Evolutionary conservation across 2,329 filamentous ascomycete species (phyloP), one percentile per base, ranked within the genome.

Genomic region (Cordyceps pruinosa): DNA sequence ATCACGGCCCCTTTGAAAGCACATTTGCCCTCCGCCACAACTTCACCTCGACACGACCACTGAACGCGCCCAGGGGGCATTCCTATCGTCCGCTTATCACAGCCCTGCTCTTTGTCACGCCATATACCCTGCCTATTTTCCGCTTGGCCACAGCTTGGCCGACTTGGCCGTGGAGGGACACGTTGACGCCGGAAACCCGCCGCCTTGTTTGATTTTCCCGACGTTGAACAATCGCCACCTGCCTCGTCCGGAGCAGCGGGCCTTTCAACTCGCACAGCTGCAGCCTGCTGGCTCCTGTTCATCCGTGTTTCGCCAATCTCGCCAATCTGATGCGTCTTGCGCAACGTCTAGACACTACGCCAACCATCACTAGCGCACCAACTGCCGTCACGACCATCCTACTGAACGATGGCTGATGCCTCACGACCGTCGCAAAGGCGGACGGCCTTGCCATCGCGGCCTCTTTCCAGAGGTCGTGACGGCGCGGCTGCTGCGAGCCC

Each of bases 401-500:
- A 26, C 7, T 37, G 3, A n/a, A 48, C 17, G 21, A 72, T 73
- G 71, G 69, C 65, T 62, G 65, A 72, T 59, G 57, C 64, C 35
- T 63, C 63, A 17, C 65, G 64, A 41, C 44, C 64, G 56, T 66
- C 66, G 62, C 65, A 68, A 48, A 66, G 60, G 50, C 66, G 72
- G 59, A 74, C 71, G 39, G 71, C 71, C 10, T 63, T 74, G 37
- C 72, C 72, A 28, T 72, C 72, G 44, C 65, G 72, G 34, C 71
- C 72, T 34, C 68, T 72, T 65, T 66, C 68, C 25, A 73, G 66
- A 60, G 59, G 62, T 26, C 63, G 62, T 50, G 68, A 69, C 50
- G 57, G 21, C 13, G 32, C 48, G 7, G 23, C 49, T 47, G 34
- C 37, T 45, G 37, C 62, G 23, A 15, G 23, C 32, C 34, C 65